Base-by-base conservation (phyloP, 208 protist genomes). In the Histomonas meleagridis region DNA sequence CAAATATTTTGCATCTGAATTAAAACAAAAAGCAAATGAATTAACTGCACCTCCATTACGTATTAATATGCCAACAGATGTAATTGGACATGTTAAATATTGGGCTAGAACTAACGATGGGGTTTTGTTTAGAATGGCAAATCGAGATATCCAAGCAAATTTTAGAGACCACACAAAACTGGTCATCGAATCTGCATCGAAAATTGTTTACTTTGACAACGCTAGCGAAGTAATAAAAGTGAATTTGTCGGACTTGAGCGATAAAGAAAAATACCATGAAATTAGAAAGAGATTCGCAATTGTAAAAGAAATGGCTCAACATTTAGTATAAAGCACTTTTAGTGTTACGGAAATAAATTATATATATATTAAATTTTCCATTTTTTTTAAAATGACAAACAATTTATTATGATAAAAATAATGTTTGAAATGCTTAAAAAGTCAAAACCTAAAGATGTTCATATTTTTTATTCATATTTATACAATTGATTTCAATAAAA, bases 81-180 rank as follows among this genome's bases (percentile, higher is more conserved):
- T 46, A 7, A 86, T 86, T 26, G 40, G 46, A 12, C 76, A 86
- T 16, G 76, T 86, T 21, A 86, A 86, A 35, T 86, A 86, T 21
- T 86, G 76, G 76, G 76, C 76, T 16, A 23, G 76, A n/a, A 86
- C 76, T 51, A 51, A 48, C 9, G 76, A 86, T 55, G 76, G 76
- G 7, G 76, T 86, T 32, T 55, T 86, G 38, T 86, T 86, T n/a
- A 51, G 76, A 86, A 86, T 86, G 76, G 76, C 76, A 12, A 86
- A 86, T 55, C 40, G 76, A 16, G 46, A 86, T 21, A 86, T 86
- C 38, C 76, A 86, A 57, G 76, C 76, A 23, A 86, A 86, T 38
- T 86, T 86, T 16, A 51, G 76, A 38, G 76, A 86, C 18, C 76
- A 86, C 18, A 86, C 76, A 51, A 86, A 86, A 48, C 28, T 86